Percentiles rank a stretch among this genome's conserved stretches.
Conservation (phyloP, 208 protist species). For the Wallacemonas sp. region DNA sequence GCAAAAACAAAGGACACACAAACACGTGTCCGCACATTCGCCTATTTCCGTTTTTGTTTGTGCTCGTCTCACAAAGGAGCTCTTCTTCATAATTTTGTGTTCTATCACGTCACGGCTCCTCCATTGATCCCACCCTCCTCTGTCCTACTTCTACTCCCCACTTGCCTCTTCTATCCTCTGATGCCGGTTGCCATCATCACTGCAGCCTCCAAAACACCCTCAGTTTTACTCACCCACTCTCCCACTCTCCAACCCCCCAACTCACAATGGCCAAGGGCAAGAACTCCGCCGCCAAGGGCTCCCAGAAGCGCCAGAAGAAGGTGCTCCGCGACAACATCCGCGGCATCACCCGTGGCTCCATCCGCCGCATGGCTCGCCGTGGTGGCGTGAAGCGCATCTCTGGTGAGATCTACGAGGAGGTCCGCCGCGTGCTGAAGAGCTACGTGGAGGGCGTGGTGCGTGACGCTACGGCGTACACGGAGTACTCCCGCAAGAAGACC, state of each 20-base stretch:
- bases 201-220: neutral
- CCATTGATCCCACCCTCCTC: too few species aligned
- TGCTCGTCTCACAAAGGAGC: too few species aligned
- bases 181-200: too few species aligned
- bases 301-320: constrained; percentile 59
- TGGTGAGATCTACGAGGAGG: constrained; percentile 63
- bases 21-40: too few species aligned
- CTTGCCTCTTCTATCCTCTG: neutral
- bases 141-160: neutral
- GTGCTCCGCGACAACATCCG: constrained; percentile 56
- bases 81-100: too few species aligned
- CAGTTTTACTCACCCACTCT: neutral
- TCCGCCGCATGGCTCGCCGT: constrained; percentile 68
- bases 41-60: too few species aligned
- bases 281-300: constrained; percentile 51
- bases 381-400: constrained; percentile 79
- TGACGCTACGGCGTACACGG: too few species aligned
- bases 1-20: too few species aligned
- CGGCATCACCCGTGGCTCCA: constrained; percentile 46
- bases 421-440: constrained; percentile 37
- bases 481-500: too few species aligned
- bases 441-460: too few species aligned
- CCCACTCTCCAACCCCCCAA: constrained; percentile 11
- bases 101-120: too few species aligned
- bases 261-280: constrained; percentile 74